These are phyloP conservation scores for Blastomyces emzantsi DNA, from an alignment of 2,329 filamentous ascomycete species.

Conservation along the genomic window DNA sequence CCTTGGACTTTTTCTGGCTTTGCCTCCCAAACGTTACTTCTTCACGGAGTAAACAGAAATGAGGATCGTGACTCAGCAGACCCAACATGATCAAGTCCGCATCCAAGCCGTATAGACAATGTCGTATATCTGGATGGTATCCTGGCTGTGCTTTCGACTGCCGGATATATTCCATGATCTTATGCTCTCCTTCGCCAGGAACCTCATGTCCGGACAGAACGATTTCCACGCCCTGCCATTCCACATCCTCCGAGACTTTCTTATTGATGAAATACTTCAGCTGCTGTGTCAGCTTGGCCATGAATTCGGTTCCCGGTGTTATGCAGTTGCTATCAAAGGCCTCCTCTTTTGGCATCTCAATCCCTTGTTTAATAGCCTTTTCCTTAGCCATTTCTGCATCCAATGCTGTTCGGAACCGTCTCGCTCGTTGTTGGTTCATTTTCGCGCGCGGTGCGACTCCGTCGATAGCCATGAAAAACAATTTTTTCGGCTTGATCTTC, in stretches of 20 bases:
- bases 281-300: slow-evolving; percentile 90
- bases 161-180: slow-evolving; percentile 99
- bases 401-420: slow-evolving; percentile 87
- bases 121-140: slow-evolving; percentile 87
- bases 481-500: slow-evolving; percentile 96
- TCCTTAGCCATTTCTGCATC: slow-evolving; percentile 85
- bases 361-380: slow-evolving; percentile 80
- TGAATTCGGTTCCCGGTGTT: slow-evolving; percentile 91
- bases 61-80: slow-evolving; percentile 91
- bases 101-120: slow-evolving; percentile 95
- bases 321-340: slow-evolving; percentile 99
- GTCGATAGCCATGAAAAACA: slow-evolving; percentile 99
- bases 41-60: slow-evolving; percentile 93
- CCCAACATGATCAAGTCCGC: slow-evolving; percentile 98
- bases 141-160: slow-evolving; percentile 90
- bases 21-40: slow-evolving; percentile 95
- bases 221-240: slow-evolving; percentile 96
- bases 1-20: slow-evolving; percentile 81
- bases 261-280: slow-evolving; percentile 98
- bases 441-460: slow-evolving; percentile 95
- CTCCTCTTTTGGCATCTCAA: slow-evolving; percentile 89
- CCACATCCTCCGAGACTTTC: slow-evolving; percentile 91
- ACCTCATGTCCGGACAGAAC: slow-evolving; percentile 97
- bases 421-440: slow-evolving; percentile 98
- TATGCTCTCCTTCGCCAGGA: slow-evolving; percentile 96